Evolutionary conservation across 106 monocot species (phyloP), one percentile per base, ranked within the genome.

Genomic region (Amphibolis antarctica): DNA sequence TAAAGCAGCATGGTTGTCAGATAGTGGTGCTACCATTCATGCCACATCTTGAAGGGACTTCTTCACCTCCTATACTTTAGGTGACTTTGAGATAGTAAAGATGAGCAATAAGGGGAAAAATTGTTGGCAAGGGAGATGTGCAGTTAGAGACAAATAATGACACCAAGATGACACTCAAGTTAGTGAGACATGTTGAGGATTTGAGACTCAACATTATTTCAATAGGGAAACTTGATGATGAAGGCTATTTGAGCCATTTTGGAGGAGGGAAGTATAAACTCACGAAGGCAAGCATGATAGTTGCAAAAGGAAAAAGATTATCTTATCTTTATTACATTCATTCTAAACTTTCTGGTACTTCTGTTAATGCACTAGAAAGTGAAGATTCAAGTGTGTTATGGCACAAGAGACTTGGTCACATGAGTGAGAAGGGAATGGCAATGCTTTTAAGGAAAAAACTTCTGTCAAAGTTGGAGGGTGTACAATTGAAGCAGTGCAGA

Each of bases 111-210:
- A 36, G 2, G 36, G 36, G 4, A 36, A 36, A 36, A 36, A 36
- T 36, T 36, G 36, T 36, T 36, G 36, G 36, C 2, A 36, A 36
- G 36, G 36, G 36, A 36, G 36, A 36, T 36, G 68, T 68, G 7
- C 20, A 0, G 17, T 56, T 58, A 22, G 51, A 51, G 11, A 9
- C 45, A 10, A 28, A 13, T 4, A 36, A 36, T 36, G 36, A 7
- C 36, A 36, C 36, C 7, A 36, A 7, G 36, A 4, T 36, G 36
- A 13, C 53, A 14, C 29, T 66, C 15, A 46, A 59, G 27, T 6
- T 29, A 59, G 69, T 69, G 12, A 59, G 58, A 12, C 47, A 48
- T 59, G 56, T 45, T 56, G 55, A 11, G 18, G 20, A 51, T 15
- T 20, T 62, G 0, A 17, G 51, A 0, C 14, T 62, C 3, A 61